phyloP scores from a whole-genome alignment of 1,284 basidiomycete genomes.

The Chalciporus sp. region DNA sequence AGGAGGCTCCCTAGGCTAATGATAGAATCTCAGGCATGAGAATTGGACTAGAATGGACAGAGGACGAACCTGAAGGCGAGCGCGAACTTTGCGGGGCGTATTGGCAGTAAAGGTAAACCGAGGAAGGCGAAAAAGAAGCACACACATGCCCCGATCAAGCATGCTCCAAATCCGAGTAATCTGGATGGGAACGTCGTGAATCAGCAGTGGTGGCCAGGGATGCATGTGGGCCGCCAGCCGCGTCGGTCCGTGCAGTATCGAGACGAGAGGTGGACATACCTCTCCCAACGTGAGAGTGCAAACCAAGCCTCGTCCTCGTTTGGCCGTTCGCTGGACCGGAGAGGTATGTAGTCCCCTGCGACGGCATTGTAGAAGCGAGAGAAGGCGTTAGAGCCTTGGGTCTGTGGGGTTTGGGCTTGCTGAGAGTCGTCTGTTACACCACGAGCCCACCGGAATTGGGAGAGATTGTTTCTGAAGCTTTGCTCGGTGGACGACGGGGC shows the following conservation, averaged over 20 bases:
- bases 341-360: constrained; percentile 84
- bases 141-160: constrained; percentile 86
- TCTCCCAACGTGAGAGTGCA: constrained; percentile 89
- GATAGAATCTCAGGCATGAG: background rate
- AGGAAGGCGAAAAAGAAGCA: constrained; percentile 97
- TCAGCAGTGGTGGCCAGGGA: background rate
- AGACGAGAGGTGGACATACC: constrained; percentile 43
- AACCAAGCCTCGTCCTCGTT: constrained; percentile 98
- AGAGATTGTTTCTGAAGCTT: constrained; percentile 67
- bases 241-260: too few relatives aligned
- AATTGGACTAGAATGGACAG: background rate
- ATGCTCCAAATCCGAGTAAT: constrained; percentile 92
- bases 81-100: constrained; percentile 89
- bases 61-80: constrained; percentile 74
- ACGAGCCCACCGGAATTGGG: constrained; percentile 86
- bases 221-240: background rate
- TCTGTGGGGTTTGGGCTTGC: constrained; percentile 37
- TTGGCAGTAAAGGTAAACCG: constrained; percentile 80
- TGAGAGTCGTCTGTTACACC: constrained; percentile 75
- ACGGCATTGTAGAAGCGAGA: constrained; percentile 77
- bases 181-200: constrained; percentile 43
- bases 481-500: constrained; percentile 54
- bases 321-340: constrained; percentile 79
- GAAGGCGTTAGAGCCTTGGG: constrained; percentile 52
- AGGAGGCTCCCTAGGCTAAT: constrained; percentile 77